phyloP scores from a whole-genome alignment of 2,329 filamentous ascomycete genomes.

The Claviceps capensis region DNA sequence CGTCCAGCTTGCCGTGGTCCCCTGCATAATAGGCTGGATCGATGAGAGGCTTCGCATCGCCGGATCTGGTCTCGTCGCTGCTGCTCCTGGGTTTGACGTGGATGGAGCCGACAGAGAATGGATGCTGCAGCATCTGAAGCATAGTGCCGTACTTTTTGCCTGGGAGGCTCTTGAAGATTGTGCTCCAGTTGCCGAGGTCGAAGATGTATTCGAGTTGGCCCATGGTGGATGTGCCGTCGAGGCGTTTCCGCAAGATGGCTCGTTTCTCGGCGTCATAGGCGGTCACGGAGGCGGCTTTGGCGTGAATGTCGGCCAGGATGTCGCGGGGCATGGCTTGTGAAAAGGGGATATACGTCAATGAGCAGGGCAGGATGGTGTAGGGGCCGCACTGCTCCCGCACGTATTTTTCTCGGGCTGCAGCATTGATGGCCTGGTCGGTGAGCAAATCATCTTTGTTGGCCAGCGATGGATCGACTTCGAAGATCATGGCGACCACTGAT shows the following conservation, averaged over 20 bases:
- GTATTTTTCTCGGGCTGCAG: constrained; percentile 22
- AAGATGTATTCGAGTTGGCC: constrained; percentile 37
- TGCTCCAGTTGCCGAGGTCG: constrained; percentile 32
- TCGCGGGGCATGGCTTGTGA: constrained; percentile 17
- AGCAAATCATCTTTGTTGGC: constrained; percentile 26
- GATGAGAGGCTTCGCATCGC: constrained; percentile 21
- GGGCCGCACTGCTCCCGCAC: constrained; percentile 18
- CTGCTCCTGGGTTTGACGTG: constrained; percentile 23
- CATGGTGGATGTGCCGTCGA: constrained; percentile 17
- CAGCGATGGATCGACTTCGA: constrained; percentile 29
- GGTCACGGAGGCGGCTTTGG: constrained; percentile 10
- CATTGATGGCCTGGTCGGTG: constrained; percentile 13
- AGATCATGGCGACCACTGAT: constrained; percentile 26
- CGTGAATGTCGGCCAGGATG: constrained; percentile 10
- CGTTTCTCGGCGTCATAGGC: constrained; percentile 12
- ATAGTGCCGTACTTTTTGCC: constrained; percentile 33
- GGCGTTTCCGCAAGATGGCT: constrained; percentile 18
- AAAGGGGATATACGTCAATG: constrained; percentile 29
- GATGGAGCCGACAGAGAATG: constrained; percentile 33
- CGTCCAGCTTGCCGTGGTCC: constrained; percentile 24
- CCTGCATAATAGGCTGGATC: constrained; percentile 29
- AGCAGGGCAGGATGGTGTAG: constrained; percentile 24
- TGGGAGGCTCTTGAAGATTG: constrained; percentile 18
- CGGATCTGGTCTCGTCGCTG: constrained; percentile 3
- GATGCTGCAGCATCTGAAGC: constrained; percentile 37